Conservation (phyloP, 345 rosid species). For the Citrus unshiu region DNA sequence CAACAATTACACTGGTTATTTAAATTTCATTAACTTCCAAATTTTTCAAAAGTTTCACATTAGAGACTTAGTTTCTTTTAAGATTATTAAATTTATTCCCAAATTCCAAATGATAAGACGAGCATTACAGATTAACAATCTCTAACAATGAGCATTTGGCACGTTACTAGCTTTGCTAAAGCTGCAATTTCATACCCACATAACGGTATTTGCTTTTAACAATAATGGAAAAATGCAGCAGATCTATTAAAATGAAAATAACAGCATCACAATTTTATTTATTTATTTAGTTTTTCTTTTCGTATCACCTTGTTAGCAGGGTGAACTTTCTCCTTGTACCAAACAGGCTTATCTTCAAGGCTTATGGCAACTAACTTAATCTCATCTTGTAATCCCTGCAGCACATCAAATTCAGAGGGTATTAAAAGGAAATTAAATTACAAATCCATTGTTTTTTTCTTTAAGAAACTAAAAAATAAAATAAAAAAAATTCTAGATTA, state of each 20-base stretch:
- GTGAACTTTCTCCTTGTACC: constrained; percentile 84
- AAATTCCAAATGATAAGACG: background rate
- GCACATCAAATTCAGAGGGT: background rate
- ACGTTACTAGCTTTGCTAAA: background rate
- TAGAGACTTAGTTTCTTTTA: background rate
- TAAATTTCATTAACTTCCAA: no score
- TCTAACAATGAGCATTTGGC: background rate
- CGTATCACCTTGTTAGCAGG: constrained; percentile 63
- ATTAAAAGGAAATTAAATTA: background rate
- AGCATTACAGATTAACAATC: background rate
- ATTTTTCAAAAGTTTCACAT: no score
- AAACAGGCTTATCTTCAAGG: constrained; percentile 75
- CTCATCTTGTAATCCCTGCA: constrained; percentile 79
- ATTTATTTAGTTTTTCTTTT: no score
- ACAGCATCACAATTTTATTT: background rate
- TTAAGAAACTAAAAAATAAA: no score
- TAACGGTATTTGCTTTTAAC: no score
- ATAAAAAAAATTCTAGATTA: no score
- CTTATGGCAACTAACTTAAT: constrained; percentile 63
- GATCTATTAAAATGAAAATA: background rate
- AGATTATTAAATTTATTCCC: background rate
- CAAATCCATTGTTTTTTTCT: background rate
- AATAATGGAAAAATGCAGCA: background rate
- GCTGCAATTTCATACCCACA: background rate
- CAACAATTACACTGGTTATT: no score